Conservation (phyloP, 257 asterid species). For the Nicotiana attenuata region DNA sequence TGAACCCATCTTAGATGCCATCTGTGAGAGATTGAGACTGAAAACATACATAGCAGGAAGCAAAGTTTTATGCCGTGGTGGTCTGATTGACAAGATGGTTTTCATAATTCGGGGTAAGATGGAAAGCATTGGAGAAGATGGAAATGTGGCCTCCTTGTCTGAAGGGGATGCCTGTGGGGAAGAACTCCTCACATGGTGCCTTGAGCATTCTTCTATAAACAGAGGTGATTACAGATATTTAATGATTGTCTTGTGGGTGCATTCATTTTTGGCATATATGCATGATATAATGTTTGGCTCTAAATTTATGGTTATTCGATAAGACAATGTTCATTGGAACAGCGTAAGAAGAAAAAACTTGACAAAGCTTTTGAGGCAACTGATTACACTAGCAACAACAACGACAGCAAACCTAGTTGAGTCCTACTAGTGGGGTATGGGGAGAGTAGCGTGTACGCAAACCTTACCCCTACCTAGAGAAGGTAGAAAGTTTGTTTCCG, state of each 20-base stretch:
- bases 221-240: constrained; percentile 40
- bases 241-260: neutral
- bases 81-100: constrained; percentile 83
- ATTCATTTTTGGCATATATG: neutral
- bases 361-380: too few relatives aligned
- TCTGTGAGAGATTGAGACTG: constrained; percentile 75
- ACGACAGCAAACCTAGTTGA: too few relatives aligned
- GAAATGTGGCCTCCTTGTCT: constrained; percentile 38
- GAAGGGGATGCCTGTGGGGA: constrained; percentile 92
- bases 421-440: too few relatives aligned
- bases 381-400: too few relatives aligned
- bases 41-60: constrained; percentile 74
- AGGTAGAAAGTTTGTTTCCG: too few relatives aligned
- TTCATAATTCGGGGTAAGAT: constrained; percentile 80
- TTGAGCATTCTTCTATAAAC: constrained; percentile 79
- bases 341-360: too few relatives aligned
- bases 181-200: constrained; percentile 95
- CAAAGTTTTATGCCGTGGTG: constrained; percentile 51
- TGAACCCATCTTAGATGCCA: constrained; percentile 79
- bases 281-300: neutral
- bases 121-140: constrained; percentile 76
- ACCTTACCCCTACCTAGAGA: too few relatives aligned
- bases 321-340: too few relatives aligned
- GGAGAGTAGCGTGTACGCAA: too few relatives aligned
- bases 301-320: too few relatives aligned